Conservation (phyloP, 2,329 filamentous ascomycete genomes). For the Colletotrichum lentis region DNA sequence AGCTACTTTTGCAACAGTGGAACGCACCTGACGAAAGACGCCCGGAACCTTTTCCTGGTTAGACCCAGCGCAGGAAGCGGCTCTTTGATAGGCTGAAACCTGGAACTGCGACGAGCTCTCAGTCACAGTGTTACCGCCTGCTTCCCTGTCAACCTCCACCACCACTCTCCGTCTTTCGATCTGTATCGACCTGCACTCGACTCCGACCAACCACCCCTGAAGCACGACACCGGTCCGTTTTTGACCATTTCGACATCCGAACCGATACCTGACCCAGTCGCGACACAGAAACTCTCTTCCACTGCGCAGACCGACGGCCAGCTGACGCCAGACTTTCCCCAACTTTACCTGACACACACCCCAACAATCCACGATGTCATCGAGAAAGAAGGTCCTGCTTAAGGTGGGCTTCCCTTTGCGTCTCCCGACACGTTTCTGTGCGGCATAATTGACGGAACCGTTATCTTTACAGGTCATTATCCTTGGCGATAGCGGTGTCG, state of each 20-base stretch:
- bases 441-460: conserved; percentile 26
- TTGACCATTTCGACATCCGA: conserved; percentile 26
- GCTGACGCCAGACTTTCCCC: conserved; percentile 13
- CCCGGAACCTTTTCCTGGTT: conserved; percentile 27
- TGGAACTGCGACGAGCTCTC: conserved; percentile 37
- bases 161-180: conserved; percentile 34
- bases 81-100: conserved; percentile 38
- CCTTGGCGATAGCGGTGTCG: conserved; percentile 97
- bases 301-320: conserved; percentile 19
- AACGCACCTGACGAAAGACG: conserved; percentile 18
- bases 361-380: conserved; percentile 66
- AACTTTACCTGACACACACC: not conserved
- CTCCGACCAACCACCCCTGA: conserved; percentile 38
- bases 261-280: conserved; percentile 24
- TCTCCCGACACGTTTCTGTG: not conserved
- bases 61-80: conserved; percentile 28
- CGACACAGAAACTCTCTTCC: conserved; percentile 20
- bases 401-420: conserved; percentile 66
- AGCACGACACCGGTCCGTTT: conserved; percentile 33
- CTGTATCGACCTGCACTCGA: conserved; percentile 33
- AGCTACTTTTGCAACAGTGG: conserved; percentile 20
- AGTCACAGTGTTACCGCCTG: conserved; percentile 37
- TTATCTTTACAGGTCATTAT: conserved; percentile 85
- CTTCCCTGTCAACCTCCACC: conserved; percentile 38
- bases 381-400: conserved; percentile 88